A percentile compares a stretch with the other conserved stretches of the same genome.
Conservation (phyloP, 1,139 yeast species). For the Sugiyamaella paludigena region DNA sequence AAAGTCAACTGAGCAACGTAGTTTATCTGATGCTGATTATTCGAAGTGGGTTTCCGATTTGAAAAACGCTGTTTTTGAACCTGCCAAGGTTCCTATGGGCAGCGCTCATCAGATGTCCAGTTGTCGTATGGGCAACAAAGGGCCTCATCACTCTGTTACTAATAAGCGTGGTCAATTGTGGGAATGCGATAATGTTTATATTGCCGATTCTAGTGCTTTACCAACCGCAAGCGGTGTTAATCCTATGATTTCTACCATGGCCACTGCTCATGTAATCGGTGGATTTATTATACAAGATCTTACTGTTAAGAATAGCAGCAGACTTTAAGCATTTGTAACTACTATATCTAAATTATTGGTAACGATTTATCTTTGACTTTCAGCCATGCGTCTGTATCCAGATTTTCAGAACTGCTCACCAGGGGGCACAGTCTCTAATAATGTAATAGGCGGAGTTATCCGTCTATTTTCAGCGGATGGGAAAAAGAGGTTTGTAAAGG, state of each 20-base stretch:
- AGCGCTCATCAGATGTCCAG: constrained; percentile 63
- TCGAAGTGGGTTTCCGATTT: constrained; percentile 45
- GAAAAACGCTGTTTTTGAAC: constrained; percentile 36
- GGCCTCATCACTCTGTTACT: constrained; percentile 44
- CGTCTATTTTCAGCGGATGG: not conserved
- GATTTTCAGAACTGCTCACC: no score
- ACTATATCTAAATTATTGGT: not conserved
- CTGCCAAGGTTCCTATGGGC: constrained; percentile 44
- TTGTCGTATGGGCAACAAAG: constrained; percentile 54
- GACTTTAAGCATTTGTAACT: not conserved
- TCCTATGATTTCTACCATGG: constrained; percentile 42
- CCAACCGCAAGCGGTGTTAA: constrained; percentile 63
- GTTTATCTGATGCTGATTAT: constrained; percentile 47
- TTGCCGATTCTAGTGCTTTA: constrained; percentile 57
- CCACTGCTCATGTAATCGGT: constrained; percentile 33
- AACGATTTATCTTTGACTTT: no score
- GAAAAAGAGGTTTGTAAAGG: no score
- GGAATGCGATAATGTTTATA: constrained; percentile 53
- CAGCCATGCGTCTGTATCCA: no score
- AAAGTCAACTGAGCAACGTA: constrained; percentile 46
- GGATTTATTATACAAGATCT: constrained; percentile 29
- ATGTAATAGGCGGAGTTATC: no score
- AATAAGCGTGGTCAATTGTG: constrained; percentile 50
- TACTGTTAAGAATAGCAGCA: not conserved
- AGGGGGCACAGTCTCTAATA: no score